These are phyloP conservation scores for Lachnellula occidentalis DNA, from an alignment of 2,329 filamentous ascomycete genomes.

Conservation along the genomic window DNA sequence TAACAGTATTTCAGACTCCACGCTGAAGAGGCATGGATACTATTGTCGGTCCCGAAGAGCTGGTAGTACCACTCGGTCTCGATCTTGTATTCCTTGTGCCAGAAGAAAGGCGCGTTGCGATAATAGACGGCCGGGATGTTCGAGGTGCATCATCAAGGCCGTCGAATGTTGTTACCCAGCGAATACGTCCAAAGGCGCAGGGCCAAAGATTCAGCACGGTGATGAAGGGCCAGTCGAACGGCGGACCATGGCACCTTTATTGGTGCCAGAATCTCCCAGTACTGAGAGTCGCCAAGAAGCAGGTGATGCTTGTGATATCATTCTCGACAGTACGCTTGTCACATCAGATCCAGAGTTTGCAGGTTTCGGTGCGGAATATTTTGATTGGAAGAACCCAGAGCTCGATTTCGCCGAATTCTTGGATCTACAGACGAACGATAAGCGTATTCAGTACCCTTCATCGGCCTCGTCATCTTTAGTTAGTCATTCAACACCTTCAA, in stretches of 20 bases:
- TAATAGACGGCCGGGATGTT: constrained; percentile 33
- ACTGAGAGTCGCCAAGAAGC: constrained; percentile 10
- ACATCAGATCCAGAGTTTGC: constrained; percentile 15
- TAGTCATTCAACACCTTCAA: constrained; percentile 14
- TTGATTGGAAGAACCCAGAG: constrained; percentile 21
- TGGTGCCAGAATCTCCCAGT: constrained; percentile 2
- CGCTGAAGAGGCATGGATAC: constrained; percentile 40
- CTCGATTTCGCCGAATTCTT: constrained; percentile 21
- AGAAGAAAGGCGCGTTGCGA: constrained; percentile 36
- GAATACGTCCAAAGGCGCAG: constrained; percentile 10
- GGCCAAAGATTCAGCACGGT: constrained; percentile 6
- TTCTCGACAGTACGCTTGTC: constrained; percentile 9
- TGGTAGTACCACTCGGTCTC: constrained; percentile 21
- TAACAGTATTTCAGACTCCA: constrained; percentile 31
- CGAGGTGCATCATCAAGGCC: constrained; percentile 33
- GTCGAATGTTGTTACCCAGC: constrained; percentile 35
- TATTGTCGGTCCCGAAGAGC: constrained; percentile 37
- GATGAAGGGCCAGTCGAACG: constrained; percentile 6
- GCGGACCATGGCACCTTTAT: neutral
- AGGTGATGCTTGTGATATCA: constrained; percentile 12
- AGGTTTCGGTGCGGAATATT: constrained; percentile 10
- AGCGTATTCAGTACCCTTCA: constrained; percentile 12
- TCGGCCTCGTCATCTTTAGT: constrained; percentile 11
- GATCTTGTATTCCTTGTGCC: constrained; percentile 36
- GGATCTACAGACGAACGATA: constrained; percentile 14